Conservation (phyloP, 805 yeast genomes). For the Spencermartinsiella europaea region DNA sequence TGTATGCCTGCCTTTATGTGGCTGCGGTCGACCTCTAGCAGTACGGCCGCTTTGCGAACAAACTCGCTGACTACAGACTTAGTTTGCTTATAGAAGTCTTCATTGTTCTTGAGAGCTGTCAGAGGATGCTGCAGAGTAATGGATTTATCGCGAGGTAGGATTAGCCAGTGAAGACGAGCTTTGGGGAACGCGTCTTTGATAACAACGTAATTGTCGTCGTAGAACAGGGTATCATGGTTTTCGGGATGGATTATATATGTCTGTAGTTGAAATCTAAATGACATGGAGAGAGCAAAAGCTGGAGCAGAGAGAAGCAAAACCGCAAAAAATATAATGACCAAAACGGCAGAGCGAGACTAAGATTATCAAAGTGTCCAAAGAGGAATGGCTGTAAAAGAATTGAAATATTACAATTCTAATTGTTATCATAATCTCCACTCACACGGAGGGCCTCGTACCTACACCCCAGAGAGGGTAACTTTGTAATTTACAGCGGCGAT, state of each 20-base stretch:
- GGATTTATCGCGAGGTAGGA: conserved; percentile 48
- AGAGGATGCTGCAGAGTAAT: conserved; percentile 49
- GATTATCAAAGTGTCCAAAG: no score
- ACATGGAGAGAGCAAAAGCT: neutral
- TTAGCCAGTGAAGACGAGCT: conserved; percentile 51
- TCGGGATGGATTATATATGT: conserved; percentile 47
- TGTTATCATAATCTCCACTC: no score
- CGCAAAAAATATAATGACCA: no score
- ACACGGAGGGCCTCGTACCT: no score
- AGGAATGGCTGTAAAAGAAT: no score
- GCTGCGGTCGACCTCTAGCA: conserved; percentile 21
- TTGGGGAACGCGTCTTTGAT: conserved; percentile 62
- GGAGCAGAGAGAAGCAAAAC: neutral
- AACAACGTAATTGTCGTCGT: conserved; percentile 51
- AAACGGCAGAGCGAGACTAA: no score
- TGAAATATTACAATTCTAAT: no score
- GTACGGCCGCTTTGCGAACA: conserved; percentile 28
- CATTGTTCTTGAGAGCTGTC: conserved; percentile 39
- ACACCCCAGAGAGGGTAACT: no score
- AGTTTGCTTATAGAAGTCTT: conserved; percentile 30
- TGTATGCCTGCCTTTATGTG: conserved; percentile 59
- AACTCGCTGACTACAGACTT: conserved; percentile 37
- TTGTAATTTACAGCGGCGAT: no score
- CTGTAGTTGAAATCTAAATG: conserved; percentile 30
- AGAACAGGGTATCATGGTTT: conserved; percentile 37